A percentile compares a stretch with the other conserved stretches of the same genome.
Evolutionary conservation across 345 rosid species (phyloP).

Genomic region (Aegle marmelos): DNA sequence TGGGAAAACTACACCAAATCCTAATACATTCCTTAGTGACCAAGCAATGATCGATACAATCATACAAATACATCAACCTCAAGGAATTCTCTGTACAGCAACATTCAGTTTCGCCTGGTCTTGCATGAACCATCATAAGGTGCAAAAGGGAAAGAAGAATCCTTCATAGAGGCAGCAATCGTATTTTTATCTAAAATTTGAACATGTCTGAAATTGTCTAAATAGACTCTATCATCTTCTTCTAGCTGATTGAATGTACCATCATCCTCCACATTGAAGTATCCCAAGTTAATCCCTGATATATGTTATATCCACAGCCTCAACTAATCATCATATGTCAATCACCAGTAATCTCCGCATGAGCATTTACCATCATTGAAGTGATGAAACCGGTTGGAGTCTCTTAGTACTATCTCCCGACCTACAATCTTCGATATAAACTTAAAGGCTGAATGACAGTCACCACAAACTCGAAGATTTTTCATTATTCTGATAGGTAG

Average conservation of each 20-base stretch:
- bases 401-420: conserved; percentile 64
- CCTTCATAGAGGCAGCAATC: neutral
- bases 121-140: neutral
- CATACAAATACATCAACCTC: neutral
- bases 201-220: neutral
- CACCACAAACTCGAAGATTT: conserved; percentile 84
- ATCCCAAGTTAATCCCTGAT: neutral
- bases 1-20: neutral
- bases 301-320: neutral
- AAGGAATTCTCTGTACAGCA: neutral
- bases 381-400: conserved; percentile 91
- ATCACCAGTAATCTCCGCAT: conserved; percentile 82
- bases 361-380: conserved; percentile 74
- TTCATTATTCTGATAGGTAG: conserved; percentile 90
- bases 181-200: too few species aligned
- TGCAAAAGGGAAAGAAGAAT: neutral
- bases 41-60: neutral
- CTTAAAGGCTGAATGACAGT: conserved; percentile 81
- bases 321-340: conserved; percentile 4
- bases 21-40: neutral
- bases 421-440: conserved; percentile 68
- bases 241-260: too few species aligned
- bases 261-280: neutral
- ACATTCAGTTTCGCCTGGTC: neutral
- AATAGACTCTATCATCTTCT: neutral